Evolutionary conservation across 441 rosid species (phyloP), one percentile per base, ranked within the genome.

Genomic region (Erodium trifolium): DNA sequence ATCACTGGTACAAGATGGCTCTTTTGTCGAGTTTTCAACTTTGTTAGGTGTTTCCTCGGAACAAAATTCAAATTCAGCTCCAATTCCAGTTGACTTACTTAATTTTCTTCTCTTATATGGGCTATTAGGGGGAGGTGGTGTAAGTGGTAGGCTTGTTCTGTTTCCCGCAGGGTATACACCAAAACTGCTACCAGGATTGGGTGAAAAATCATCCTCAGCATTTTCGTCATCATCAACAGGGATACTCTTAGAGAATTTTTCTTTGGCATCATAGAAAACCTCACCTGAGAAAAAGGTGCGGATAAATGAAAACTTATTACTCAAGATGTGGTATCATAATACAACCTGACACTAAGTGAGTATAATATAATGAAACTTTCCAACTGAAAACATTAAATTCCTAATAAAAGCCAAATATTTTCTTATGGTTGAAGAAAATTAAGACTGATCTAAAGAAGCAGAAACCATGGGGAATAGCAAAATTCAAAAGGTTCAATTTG

Each of bases 41-140:
- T 76, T 79, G 64, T 49, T 72, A 6, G 34, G 34, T 31, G 34
- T 87, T 78, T 85, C 90, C 76, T 91, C 86, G 60, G 83, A 78
- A 77, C 78, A 85, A 71, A 77, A 75, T 71, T 86, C 88, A 77
- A 83, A 80, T 77, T 93, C 86, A 76, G 77, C 77, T 62, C 87
- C 90, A 35, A 67, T 63, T 64, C 69, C 70, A 18, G 62, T 41
- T 51, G 81, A 75, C 75, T 71, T 82, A 2, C 77, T 81, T 60
- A 89, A 79, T 81, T 79, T 87, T 79, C 96, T 85, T 78, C 96
- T 88, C 83, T 92, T 92, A 65, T 82, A 83, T 45, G 88, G 88
- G 68, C 93, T 91, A 65, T 83, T 80, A 8, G 79, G 87, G 75
- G 87, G 89, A 13, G 97, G 93, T 1, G 75, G 78, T 6, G 98